Evolutionary conservation across 768 basidiomycete species (phyloP).

Genomic region (Pulveroboletus sp.): DNA sequence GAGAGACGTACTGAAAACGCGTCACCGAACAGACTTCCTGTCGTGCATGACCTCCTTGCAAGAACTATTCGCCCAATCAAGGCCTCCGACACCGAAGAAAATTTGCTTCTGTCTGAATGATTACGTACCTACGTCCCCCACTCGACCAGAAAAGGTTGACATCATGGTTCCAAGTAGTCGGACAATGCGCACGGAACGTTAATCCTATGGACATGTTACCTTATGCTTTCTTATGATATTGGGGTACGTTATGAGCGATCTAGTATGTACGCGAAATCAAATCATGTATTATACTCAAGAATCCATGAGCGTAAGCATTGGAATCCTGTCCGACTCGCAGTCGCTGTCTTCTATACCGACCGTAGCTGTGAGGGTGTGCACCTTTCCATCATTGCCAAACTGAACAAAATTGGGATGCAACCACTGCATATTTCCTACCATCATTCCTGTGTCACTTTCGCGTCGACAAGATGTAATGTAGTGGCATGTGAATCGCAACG

Average conservation of each 20-base stretch:
- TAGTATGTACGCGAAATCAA: slow-evolving; percentile 11
- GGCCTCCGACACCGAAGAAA: slow-evolving; percentile 5
- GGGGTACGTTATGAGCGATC: slow-evolving; percentile 7
- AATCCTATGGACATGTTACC: slow-evolving; percentile 11
- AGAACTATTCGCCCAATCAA: slow-evolving; percentile 21
- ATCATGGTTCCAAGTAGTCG: slow-evolving; percentile 21
- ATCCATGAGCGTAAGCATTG: background rate
- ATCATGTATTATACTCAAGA: slow-evolving; percentile 2
- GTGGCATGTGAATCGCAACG: background rate
- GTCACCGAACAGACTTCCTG: slow-evolving; percentile 7
- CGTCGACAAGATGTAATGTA: background rate
- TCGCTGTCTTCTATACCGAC: background rate
- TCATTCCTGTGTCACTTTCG: background rate
- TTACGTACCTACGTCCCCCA: background rate
- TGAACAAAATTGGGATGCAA: too few relatives aligned
- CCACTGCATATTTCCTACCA: background rate
- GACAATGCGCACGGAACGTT: slow-evolving; percentile 17
- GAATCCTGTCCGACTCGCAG: background rate
- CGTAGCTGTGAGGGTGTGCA: background rate
- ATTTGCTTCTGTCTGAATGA: slow-evolving; percentile 6
- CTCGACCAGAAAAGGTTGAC: slow-evolving; percentile 10
- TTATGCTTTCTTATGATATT: slow-evolving; percentile 8
- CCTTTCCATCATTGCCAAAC: background rate
- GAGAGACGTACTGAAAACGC: slow-evolving; percentile 8
- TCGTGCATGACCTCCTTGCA: slow-evolving; percentile 17